Base-by-base conservation (phyloP, 768 basidiomycete genomes). In the Lentinula raphanica region DNA sequence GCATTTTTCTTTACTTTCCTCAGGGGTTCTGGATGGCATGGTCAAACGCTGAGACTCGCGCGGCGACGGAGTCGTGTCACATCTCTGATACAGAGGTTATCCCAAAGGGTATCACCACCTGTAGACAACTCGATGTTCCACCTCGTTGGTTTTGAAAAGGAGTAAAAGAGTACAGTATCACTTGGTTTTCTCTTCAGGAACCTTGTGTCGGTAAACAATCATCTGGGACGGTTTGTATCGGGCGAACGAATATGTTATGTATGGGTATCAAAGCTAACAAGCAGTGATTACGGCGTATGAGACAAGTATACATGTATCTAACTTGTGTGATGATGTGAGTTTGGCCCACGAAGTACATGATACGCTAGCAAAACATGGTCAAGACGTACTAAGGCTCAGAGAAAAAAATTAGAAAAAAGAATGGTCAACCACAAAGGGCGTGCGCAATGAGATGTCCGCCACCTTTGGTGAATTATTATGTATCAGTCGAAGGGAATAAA, bases 21-120 rank as follows among this genome's bases (percentile, higher is more conserved):
- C 40, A 56, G 31, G 56, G 54, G 36, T 57, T 60, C 29, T 60
- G 59, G 56, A 60, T 62, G 55, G 40, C 40, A 25, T 62, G 62
- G 62, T 61, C 45, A n/a, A n/a, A n/a, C n/a, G n/a, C n/a, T 54
- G n/a, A 50, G 32, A 51, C 49, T 31, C 19, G 55, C 32, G 54
- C 53, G n/a, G n/a, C n/a, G 2, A 54, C 29, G 9, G 15, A 45
- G 32, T 38, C 29, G 28, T 40, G 36, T n/a, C n/a, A n/a, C n/a
- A 25, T 38, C 9, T 21, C 21, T 19, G 36, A 29, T 4, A 11
- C 42, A 17, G 17, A 6, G 15, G 7, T 42, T 21, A 8, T 31
- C n/a, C 54, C 28, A 3, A 42, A 35, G n/a, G 54, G 54, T 3
- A 6, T 56, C 6, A 44, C 54, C 17, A 56, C 45, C 25, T 44